Evolutionary conservation across 2,329 filamentous ascomycete species (phyloP).

Genomic region (Rhynchosporium graminicola): DNA sequence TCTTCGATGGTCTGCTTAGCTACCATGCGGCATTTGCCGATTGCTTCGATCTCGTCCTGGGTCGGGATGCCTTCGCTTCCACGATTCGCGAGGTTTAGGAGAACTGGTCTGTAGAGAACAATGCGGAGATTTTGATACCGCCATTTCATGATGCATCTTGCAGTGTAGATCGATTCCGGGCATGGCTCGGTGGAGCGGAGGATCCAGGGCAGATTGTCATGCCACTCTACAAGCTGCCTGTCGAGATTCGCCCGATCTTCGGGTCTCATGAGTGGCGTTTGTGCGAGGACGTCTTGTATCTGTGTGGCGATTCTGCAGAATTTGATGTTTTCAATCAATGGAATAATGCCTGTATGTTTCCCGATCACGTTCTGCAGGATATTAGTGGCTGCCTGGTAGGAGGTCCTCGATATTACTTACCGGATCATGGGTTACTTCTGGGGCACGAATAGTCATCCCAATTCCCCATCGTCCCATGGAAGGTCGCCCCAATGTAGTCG

Average conservation of each 20-base stretch:
- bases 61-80: conserved; percentile 37
- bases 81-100: conserved; percentile 61
- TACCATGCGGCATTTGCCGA: conserved; percentile 68
- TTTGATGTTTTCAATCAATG: conserved; percentile 73
- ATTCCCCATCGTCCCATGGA: conserved; percentile 68
- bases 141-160: conserved; percentile 78
- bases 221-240: conserved; percentile 69
- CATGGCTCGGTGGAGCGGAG: conserved; percentile 66
- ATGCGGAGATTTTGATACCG: conserved; percentile 77
- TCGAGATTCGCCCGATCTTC: conserved; percentile 69
- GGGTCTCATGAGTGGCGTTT: conserved; percentile 65
- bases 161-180: conserved; percentile 68
- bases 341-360: conserved; percentile 67
- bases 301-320: conserved; percentile 79
- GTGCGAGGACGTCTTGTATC: conserved; percentile 74
- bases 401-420: conserved; percentile 27
- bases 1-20: conserved; percentile 72
- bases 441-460: conserved; percentile 66
- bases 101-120: conserved; percentile 71
- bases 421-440: conserved; percentile 46
- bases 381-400: conserved; percentile 20
- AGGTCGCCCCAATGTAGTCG: conserved; percentile 68
- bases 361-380: conserved; percentile 46
- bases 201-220: conserved; percentile 67
- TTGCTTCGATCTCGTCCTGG: conserved; percentile 65